phyloP scores from a whole-genome alignment of 768 basidiomycete species.

The Lentinula guzmanii region DNA sequence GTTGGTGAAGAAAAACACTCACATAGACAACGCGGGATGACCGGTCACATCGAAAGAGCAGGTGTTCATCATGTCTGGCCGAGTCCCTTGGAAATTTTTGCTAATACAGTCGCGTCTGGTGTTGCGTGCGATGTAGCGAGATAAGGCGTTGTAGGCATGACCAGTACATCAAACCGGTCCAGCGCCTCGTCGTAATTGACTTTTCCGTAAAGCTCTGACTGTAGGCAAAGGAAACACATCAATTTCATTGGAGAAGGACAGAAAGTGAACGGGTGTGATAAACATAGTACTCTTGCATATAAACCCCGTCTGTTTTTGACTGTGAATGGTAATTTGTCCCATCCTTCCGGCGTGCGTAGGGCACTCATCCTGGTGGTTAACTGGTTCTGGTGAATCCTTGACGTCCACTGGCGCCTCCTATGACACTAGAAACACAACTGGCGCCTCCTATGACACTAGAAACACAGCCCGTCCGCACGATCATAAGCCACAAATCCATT shows the following conservation, averaged over 20 bases:
- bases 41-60: constrained; percentile 4
- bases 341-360: neutral
- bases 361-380: neutral
- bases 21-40: neutral
- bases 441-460: no score
- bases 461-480: constrained; percentile 1
- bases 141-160: constrained; percentile 7
- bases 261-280: neutral
- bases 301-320: constrained; percentile 5
- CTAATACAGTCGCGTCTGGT: neutral
- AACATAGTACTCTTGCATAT: constrained; percentile 1
- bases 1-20: neutral
- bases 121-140: neutral
- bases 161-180: neutral
- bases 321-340: neutral
- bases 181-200: constrained; percentile 1
- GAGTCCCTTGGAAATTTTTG: neutral
- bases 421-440: no score
- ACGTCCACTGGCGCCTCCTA: neutral
- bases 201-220: constrained; percentile 5
- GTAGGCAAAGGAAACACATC: neutral
- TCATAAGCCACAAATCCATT: neutral
- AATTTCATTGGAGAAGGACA: neutral
- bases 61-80: constrained; percentile 5
- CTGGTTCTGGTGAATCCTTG: neutral